Conservation (phyloP, 805 yeast species). For the Wickerhamiella qilinensis region DNA sequence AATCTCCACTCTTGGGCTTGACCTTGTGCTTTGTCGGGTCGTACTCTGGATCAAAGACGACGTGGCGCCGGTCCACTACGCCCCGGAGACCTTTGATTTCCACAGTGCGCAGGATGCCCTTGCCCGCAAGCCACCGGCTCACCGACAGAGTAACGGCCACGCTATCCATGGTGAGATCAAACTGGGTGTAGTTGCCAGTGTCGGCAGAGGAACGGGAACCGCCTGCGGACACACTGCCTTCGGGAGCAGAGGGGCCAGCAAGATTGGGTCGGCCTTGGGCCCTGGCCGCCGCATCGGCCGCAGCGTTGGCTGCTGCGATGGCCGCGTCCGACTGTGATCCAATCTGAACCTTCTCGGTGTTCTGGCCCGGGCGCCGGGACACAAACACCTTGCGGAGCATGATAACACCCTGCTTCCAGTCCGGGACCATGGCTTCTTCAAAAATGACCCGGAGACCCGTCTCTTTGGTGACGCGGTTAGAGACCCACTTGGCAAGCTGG, state of each 20-base stretch:
- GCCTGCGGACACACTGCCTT: slow-evolving; percentile 21
- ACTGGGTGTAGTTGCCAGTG: slow-evolving; percentile 93
- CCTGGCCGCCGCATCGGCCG: slow-evolving; percentile 33
- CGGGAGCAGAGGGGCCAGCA: slow-evolving; percentile 5
- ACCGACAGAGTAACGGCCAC: slow-evolving; percentile 68
- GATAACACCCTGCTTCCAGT: slow-evolving; percentile 79
- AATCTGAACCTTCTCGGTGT: slow-evolving; percentile 35
- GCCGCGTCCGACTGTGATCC: slow-evolving; percentile 67
- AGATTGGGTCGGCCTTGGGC: slow-evolving; percentile 4
- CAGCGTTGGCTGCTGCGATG: no score
- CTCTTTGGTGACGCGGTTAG: slow-evolving; percentile 69
- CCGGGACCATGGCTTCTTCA: slow-evolving; percentile 88
- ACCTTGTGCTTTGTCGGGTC: slow-evolving; percentile 68
- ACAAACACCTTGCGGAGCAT: slow-evolving; percentile 74
- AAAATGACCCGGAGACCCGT: slow-evolving; percentile 72
- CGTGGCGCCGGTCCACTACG: slow-evolving; percentile 79
- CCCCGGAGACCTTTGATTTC: slow-evolving; percentile 81
- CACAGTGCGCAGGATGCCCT: slow-evolving; percentile 68
- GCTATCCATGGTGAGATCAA: slow-evolving; percentile 77
- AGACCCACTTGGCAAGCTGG: slow-evolving; percentile 62
- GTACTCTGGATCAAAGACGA: slow-evolving; percentile 64
- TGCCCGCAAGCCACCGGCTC: slow-evolving; percentile 76
- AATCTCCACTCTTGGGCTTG: slow-evolving; percentile 69
- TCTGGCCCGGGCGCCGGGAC: slow-evolving; percentile 65
- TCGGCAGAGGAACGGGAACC: no score